Evolutionary conservation across 306 rosid species (phyloP).

Genomic region (Phaseolus lunatus): DNA sequence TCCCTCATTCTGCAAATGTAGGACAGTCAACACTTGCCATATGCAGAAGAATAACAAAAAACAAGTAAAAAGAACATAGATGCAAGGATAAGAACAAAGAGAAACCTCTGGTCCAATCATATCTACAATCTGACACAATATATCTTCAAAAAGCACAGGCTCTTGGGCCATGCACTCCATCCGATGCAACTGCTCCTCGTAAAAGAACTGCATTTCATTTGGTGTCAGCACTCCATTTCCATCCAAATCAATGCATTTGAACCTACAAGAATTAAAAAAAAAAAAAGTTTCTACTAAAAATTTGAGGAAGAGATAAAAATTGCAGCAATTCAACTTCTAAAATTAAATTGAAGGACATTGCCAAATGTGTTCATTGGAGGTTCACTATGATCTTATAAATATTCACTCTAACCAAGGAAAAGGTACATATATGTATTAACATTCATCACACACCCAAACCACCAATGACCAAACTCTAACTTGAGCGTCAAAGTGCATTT

Average conservation of each 20-base stretch:
- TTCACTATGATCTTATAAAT: too few relatives aligned
- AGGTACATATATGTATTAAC: too few relatives aligned
- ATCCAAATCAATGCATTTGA: constrained; percentile 98
- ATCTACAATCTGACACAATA: constrained; percentile 95
- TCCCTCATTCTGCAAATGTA: constrained; percentile 75
- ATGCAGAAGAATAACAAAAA: constrained; percentile 30
- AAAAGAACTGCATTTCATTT: constrained; percentile 94
- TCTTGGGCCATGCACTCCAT: constrained; percentile 99
- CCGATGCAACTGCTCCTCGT: constrained; percentile 99
- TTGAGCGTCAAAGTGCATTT: too few relatives aligned
- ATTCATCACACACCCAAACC: too few relatives aligned
- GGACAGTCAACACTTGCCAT: constrained; percentile 39
- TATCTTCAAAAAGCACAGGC: constrained; percentile 97
- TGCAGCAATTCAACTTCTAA: background rate
- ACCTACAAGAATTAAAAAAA: constrained; percentile 57
- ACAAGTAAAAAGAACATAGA: background rate
- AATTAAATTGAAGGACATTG: background rate
- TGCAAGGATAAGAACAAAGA: constrained; percentile 43
- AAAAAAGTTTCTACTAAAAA: constrained; percentile 17
- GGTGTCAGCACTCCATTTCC: constrained; percentile 93
- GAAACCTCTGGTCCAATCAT: constrained; percentile 97
- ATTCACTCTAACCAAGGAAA: too few relatives aligned
- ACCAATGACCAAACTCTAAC: too few relatives aligned
- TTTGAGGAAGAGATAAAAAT: background rate
- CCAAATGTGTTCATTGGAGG: background rate